Conservation (phyloP, 805 yeast species). For the Kodamaea kakaduensis region DNA sequence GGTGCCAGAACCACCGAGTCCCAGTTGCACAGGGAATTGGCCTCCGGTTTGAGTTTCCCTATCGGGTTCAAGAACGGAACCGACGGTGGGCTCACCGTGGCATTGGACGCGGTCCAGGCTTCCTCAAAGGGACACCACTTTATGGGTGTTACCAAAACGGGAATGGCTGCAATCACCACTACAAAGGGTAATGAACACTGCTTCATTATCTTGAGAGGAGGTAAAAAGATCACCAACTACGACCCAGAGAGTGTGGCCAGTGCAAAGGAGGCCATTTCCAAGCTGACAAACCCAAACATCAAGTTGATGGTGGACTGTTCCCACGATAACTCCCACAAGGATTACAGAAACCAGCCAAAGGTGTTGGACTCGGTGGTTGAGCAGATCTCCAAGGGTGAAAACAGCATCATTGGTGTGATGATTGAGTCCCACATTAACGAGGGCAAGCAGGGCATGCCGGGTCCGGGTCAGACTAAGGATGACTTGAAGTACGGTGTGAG, state of each 20-base stretch:
- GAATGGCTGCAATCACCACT: slow-evolving; percentile 92
- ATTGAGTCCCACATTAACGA: slow-evolving; percentile 89
- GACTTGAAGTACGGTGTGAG: slow-evolving; percentile 88
- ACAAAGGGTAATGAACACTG: slow-evolving; percentile 95
- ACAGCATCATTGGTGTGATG: slow-evolving; percentile 85
- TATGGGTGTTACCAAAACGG: slow-evolving; percentile 96
- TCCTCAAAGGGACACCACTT: slow-evolving; percentile 92
- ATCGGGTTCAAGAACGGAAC: slow-evolving; percentile 98
- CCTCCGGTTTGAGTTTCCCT: slow-evolving; percentile 98
- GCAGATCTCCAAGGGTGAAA: slow-evolving; percentile 80
- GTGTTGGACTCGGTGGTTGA: slow-evolving; percentile 80
- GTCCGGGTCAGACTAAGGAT: slow-evolving; percentile 44
- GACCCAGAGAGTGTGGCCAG: slow-evolving; percentile 73
- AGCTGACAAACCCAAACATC: slow-evolving; percentile 45
- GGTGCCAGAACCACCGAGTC: slow-evolving; percentile 99
- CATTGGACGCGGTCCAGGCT: slow-evolving; percentile 90
- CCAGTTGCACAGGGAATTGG: slow-evolving; percentile 94
- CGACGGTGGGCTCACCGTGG: slow-evolving; percentile 89
- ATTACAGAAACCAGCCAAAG: slow-evolving; percentile 91
- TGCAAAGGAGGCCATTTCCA: slow-evolving; percentile 61
- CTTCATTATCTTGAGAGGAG: slow-evolving; percentile 94
- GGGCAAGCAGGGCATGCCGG: slow-evolving; percentile 84
- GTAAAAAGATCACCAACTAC: slow-evolving; percentile 89
- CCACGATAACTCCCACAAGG: slow-evolving; percentile 94
- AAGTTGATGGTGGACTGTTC: slow-evolving; percentile 94